Conservation (phyloP, 2,329 filamentous ascomycete species). For the Ramichloridium luteum region DNA sequence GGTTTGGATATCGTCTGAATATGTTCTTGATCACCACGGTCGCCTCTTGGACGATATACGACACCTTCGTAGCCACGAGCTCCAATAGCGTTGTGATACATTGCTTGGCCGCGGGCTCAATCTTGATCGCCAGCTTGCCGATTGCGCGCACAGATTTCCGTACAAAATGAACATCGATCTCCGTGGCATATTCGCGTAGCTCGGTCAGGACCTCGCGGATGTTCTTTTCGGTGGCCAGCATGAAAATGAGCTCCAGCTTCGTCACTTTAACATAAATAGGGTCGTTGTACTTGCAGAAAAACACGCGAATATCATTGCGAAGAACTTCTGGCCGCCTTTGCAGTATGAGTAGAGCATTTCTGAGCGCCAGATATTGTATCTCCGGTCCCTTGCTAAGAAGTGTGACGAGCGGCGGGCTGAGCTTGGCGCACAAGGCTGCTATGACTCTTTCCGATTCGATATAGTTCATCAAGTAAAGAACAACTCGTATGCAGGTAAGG, state of each 20-base stretch:
- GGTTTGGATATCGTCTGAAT: constrained; percentile 97
- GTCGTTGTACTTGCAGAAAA: constrained; percentile 99
- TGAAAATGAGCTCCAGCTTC: constrained; percentile 96
- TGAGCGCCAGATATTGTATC: constrained; percentile 91
- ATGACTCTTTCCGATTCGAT: constrained; percentile 86
- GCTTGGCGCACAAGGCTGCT: constrained; percentile 72
- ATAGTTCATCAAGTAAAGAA: constrained; percentile 98
- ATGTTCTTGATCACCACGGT: constrained; percentile 98
- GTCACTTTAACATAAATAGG: constrained; percentile 99
- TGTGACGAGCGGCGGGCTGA: constrained; percentile 89
- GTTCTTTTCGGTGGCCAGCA: constrained; percentile 91
- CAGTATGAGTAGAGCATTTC: constrained; percentile 87
- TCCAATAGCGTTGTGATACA: constrained; percentile 91
- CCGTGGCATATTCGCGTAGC: constrained; percentile 86
- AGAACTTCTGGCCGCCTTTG: constrained; percentile 87
- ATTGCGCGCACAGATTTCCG: constrained; percentile 95
- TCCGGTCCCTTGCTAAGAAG: constrained; percentile 91
- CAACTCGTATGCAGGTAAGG: constrained; percentile 87
- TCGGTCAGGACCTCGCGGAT: constrained; percentile 93
- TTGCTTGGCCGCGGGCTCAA: constrained; percentile 77
- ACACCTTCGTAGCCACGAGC: constrained; percentile 92
- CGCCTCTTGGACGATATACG: constrained; percentile 97
- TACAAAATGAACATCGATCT: constrained; percentile 98
- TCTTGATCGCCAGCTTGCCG: constrained; percentile 96
- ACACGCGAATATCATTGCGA: constrained; percentile 92